Percentiles rank a stretch among this genome's conserved stretches.
Evolutionary conservation across 148 eudicot genomes (phyloP).

Genomic region (Spergularia marina): DNA sequence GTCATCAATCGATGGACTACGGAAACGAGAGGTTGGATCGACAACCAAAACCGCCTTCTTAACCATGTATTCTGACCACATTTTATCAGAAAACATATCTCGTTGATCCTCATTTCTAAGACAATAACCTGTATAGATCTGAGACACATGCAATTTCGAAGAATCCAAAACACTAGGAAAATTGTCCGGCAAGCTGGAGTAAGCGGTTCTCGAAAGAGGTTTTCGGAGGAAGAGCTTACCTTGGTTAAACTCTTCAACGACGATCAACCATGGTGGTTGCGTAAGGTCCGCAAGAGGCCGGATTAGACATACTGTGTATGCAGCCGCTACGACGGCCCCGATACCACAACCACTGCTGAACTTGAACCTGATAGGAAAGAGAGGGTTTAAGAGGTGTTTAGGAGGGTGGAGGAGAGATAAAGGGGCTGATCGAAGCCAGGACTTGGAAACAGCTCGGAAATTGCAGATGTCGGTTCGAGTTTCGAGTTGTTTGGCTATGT

Average conservation of each 20-base stretch:
- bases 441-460: conserved; percentile 5
- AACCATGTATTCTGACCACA: not conserved
- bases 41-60: not conserved
- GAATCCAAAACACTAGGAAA: not conserved
- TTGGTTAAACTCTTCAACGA: conserved; percentile 7
- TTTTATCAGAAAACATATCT: not conserved
- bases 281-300: not conserved
- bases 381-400: not conserved
- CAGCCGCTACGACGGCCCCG: not conserved
- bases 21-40: no score
- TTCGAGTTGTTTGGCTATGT: conserved; percentile 7
- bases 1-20: not conserved
- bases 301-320: not conserved
- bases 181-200: not conserved
- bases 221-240: not conserved
- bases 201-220: not conserved
- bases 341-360: not conserved
- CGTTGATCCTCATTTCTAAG: not conserved
- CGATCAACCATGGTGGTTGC: not conserved
- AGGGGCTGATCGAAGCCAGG: not conserved
- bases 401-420: not conserved
- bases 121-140: not conserved
- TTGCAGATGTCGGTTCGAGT: not conserved
- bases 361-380: not conserved
- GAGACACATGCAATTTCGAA: not conserved